Conservation (phyloP, 768 basidiomycete species). For the Lentinula lateritia region DNA sequence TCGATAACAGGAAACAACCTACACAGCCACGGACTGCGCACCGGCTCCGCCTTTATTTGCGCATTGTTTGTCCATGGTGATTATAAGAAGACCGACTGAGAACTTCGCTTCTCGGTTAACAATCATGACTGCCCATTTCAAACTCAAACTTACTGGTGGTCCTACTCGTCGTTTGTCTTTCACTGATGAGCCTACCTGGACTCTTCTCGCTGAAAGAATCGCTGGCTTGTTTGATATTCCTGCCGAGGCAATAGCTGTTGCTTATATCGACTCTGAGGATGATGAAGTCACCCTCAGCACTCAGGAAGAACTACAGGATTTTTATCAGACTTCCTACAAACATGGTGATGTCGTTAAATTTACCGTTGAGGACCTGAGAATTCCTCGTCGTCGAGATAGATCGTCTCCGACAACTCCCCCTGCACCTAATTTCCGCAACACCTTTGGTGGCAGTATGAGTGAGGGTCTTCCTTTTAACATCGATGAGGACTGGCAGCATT, state of each 20-base stretch:
- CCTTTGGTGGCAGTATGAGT: slow-evolving; percentile 40
- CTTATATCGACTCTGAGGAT: slow-evolving; percentile 67
- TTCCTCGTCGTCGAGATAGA: slow-evolving; percentile 25
- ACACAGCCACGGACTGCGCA: background rate
- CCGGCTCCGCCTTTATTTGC: background rate
- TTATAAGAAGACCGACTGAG: background rate
- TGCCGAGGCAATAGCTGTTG: slow-evolving; percentile 52
- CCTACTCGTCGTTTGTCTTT: slow-evolving; percentile 60
- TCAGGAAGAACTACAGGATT: slow-evolving; percentile 73
- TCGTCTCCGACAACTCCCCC: slow-evolving; percentile 23
- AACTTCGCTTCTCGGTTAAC: background rate
- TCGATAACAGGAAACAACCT: background rate
- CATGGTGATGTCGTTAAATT: slow-evolving; percentile 46
- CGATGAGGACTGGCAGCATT: slow-evolving; percentile 59
- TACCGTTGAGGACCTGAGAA: slow-evolving; percentile 53
- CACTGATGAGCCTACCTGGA: slow-evolving; percentile 47
- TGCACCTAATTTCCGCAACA: slow-evolving; percentile 42
- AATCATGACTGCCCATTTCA: slow-evolving; percentile 56
- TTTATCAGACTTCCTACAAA: slow-evolving; percentile 36
- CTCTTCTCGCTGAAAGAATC: slow-evolving; percentile 49
- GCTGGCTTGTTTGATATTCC: slow-evolving; percentile 53
- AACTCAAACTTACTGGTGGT: slow-evolving; percentile 51
- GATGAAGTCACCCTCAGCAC: slow-evolving; percentile 77
- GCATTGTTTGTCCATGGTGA: background rate
- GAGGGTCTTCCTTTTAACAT: slow-evolving; percentile 39